Evolutionary conservation across 139 green algal species (phyloP).

Genomic region (Pseudopediastrum boryanum): DNA sequence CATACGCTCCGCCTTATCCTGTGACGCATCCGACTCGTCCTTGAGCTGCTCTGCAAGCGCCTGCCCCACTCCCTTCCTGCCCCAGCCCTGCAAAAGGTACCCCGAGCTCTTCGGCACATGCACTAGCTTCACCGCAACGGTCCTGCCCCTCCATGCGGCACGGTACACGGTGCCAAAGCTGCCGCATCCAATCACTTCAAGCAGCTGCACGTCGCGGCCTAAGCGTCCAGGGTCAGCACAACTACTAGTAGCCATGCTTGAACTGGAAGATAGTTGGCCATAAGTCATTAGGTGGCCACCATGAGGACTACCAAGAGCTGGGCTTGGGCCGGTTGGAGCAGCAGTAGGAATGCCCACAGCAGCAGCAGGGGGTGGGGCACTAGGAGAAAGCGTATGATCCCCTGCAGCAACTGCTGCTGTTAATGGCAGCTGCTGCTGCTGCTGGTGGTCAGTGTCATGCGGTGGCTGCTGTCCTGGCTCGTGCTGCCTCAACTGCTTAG

Average conservation of each 20-base stretch:
- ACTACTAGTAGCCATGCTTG: no score
- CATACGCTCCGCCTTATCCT: constrained; percentile 15
- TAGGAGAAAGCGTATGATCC: no score
- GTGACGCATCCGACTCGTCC: not conserved
- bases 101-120: constrained; percentile 9
- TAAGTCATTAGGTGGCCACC: no score
- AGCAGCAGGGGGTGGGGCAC: no score
- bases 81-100: not conserved
- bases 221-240: no score
- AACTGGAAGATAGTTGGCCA: no score
- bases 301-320: not conserved
- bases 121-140: constrained; percentile 27
- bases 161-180: constrained; percentile 27
- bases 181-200: constrained; percentile 28
- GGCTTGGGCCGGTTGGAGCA: not conserved
- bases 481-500: not conserved
- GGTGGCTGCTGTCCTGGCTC: not conserved
- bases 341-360: no score
- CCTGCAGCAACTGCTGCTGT: not conserved
- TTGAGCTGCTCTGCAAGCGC: not conserved
- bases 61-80: not conserved
- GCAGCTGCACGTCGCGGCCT: constrained; percentile 37
- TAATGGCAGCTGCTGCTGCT: constrained; percentile 11
- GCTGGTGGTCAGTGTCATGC: not conserved
- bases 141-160: constrained; percentile 29